phyloP scores from a whole-genome alignment of 352 stramenopile species.

The Nannochloropsis limnetica region DNA sequence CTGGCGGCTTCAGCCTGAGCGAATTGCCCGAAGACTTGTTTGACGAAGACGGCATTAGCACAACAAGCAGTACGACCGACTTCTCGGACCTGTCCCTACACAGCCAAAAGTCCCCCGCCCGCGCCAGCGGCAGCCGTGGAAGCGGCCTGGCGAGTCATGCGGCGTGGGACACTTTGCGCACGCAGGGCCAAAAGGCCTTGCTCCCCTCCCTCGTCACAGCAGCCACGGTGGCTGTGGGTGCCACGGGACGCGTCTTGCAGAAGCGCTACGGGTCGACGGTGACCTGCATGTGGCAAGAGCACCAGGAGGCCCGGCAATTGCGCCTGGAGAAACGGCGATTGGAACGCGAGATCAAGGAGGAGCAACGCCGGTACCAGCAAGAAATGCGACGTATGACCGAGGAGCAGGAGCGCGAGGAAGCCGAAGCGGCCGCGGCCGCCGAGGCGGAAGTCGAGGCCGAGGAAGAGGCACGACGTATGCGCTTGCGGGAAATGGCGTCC shows the following conservation, averaged over 20 bases:
- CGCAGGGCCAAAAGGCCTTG: constrained; percentile 2
- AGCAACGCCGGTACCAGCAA: constrained; percentile 32
- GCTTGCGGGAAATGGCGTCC: neutral
- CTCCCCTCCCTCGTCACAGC: neutral
- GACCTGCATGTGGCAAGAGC: neutral
- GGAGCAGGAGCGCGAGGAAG: neutral
- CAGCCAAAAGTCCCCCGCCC: neutral
- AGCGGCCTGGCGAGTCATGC: neutral
- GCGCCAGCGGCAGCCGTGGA: neutral
- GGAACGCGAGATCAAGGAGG: constrained; percentile 24
- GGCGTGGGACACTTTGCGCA: neutral
- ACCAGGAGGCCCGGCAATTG: neutral
- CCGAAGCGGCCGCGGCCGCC: neutral
- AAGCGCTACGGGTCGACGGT: neutral
- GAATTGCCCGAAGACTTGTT: constrained; percentile 1
- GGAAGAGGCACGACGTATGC: neutral
- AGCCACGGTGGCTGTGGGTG: neutral
- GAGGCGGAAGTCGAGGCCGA: neutral
- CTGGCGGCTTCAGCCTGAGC: constrained; percentile 31
- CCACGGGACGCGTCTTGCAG: constrained; percentile 4
- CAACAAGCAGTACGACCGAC: neutral
- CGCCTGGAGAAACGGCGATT: neutral
- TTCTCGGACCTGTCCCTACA: neutral
- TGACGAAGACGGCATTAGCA: neutral
- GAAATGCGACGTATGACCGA: constrained; percentile 22